phyloP scores from a whole-genome alignment of 495 filamentous ascomycete species.

The Neurospora sp. region DNA sequence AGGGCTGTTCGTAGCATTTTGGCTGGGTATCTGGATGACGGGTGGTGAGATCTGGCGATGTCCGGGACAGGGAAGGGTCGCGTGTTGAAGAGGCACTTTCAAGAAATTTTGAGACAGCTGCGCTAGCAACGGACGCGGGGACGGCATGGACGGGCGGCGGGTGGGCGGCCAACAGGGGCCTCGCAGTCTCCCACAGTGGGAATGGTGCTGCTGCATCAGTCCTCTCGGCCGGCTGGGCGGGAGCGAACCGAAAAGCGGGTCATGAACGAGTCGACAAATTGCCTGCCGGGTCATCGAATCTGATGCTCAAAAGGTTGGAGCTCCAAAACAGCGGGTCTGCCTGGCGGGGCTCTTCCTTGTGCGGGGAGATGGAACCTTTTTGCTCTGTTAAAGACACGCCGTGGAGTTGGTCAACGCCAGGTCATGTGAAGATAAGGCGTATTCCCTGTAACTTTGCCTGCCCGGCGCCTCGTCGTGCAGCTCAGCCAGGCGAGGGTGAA shows the following conservation, averaged over 20 bases:
- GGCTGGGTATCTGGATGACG: constrained; percentile 4
- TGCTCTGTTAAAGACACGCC: not conserved
- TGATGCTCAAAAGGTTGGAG: not conserved
- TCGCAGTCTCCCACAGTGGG: not conserved
- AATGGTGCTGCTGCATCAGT: not conserved
- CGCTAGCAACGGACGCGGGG: not conserved
- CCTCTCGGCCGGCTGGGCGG: not conserved
- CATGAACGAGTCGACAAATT: not conserved
- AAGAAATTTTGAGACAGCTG: constrained; percentile 8
- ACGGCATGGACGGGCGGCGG: not conserved
- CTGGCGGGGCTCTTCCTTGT: not conserved
- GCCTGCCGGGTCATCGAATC: not conserved
- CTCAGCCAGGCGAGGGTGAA: not conserved
- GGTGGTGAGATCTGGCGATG: not conserved
- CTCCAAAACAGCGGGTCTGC: not conserved
- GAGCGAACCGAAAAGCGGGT: not conserved
- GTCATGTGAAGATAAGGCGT: constrained; percentile 8
- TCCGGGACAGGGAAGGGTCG: not conserved
- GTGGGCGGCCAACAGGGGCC: not conserved
- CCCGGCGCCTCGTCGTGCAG: not conserved
- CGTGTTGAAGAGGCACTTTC: not conserved
- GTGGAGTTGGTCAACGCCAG: not conserved
- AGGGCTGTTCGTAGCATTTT: constrained; percentile 37
- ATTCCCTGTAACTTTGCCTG: not conserved
- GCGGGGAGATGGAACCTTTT: not conserved